These are phyloP conservation scores for Scutellaria baicalensis DNA, from an alignment of 257 asterid species.

Conservation along the genomic window DNA sequence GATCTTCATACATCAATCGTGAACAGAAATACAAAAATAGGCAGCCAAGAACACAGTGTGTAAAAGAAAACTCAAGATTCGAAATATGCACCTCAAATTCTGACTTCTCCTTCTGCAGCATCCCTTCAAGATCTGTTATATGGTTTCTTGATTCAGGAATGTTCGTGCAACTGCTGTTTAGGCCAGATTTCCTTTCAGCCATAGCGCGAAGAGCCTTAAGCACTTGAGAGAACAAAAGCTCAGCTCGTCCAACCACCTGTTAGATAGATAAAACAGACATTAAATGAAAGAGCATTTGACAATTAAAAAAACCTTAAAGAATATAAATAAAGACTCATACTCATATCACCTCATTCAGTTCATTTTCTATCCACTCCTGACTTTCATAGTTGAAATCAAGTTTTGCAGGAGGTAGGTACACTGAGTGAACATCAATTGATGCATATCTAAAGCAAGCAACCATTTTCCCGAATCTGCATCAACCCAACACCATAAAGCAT, in stretches of 20 bases:
- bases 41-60: background rate
- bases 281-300: slow-evolving; percentile 1
- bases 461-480: slow-evolving; percentile 81
- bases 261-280: slow-evolving; percentile 21
- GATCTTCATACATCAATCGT: background rate
- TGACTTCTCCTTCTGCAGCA: slow-evolving; percentile 71
- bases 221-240: slow-evolving; percentile 81
- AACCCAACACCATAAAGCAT: slow-evolving; percentile 18
- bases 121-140: slow-evolving; percentile 53
- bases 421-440: slow-evolving; percentile 94
- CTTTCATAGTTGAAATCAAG: slow-evolving; percentile 73
- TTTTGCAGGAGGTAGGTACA: slow-evolving; percentile 79
- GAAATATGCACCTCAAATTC: slow-evolving; percentile 68
- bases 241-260: slow-evolving; percentile 76
- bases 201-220: slow-evolving; percentile 50
- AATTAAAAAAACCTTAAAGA: slow-evolving; percentile 5
- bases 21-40: background rate
- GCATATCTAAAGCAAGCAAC: slow-evolving; percentile 99
- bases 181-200: slow-evolving; percentile 37
- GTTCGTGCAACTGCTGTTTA: slow-evolving; percentile 20
- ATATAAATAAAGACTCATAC: background rate
- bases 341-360: slow-evolving; percentile 60
- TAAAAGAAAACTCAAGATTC: slow-evolving; percentile 12
- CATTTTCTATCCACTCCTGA: slow-evolving; percentile 85
- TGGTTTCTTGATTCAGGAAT: slow-evolving; percentile 47